phyloP scores from a whole-genome alignment of 306 rosid species.

The Quercus wislizeni region DNA sequence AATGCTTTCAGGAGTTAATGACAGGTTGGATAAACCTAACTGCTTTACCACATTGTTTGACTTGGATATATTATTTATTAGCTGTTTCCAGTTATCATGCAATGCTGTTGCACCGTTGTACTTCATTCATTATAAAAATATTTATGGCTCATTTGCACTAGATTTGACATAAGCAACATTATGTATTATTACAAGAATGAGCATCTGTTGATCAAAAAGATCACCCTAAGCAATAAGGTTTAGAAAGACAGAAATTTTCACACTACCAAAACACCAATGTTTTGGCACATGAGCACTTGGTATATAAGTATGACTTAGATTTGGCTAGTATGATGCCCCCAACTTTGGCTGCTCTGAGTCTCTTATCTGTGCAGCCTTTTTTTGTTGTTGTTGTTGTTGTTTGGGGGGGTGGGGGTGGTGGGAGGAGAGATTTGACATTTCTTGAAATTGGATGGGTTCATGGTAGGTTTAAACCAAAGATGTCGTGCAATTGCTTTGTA shows the following conservation, averaged over 20 bases:
- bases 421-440: neutral
- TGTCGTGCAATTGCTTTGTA: neutral
- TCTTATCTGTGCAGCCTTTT: neutral
- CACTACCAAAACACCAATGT: neutral
- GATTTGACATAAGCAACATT: neutral
- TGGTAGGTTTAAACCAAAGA: neutral
- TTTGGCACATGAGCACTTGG: neutral
- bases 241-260: neutral
- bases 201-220: neutral
- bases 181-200: neutral
- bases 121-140: neutral
- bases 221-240: neutral
- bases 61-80: conserved; percentile 9
- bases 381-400: neutral
- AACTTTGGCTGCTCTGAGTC: neutral
- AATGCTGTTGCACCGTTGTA: neutral
- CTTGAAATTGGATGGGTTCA: neutral
- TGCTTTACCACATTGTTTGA: conserved; percentile 18
- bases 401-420: too few species aligned
- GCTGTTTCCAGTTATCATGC: neutral
- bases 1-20: conserved; percentile 91
- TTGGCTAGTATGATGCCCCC: neutral
- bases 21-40: conserved; percentile 46
- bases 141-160: neutral
- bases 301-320: neutral